These are phyloP conservation scores for Limnanthes douglasii DNA, from an alignment of 345 rosid genomes.

Conservation along the genomic window DNA sequence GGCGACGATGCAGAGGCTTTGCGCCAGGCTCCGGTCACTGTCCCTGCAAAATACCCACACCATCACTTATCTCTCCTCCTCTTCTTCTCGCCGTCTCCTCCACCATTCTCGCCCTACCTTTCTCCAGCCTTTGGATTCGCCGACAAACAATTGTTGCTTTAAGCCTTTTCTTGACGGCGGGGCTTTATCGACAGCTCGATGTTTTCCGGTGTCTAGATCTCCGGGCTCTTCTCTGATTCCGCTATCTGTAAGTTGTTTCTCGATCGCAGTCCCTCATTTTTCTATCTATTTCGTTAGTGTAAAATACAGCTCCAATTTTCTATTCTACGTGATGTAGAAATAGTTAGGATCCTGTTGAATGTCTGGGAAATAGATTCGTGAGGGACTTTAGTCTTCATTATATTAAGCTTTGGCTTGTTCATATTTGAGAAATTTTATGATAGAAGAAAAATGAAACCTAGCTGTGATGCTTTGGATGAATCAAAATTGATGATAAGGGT, in stretches of 20 bases:
- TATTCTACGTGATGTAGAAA: background rate
- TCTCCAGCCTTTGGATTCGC: constrained; percentile 12
- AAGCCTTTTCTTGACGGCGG: constrained; percentile 7
- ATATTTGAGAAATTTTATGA: background rate
- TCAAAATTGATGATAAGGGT: too few relatives aligned
- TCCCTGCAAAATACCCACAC: constrained; percentile 18
- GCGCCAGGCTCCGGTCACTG: constrained; percentile 40
- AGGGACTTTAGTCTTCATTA: too few relatives aligned
- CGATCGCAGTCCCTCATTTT: background rate
- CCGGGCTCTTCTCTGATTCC: constrained; percentile 12
- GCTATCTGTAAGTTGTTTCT: constrained; percentile 21
- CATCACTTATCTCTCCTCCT: constrained; percentile 6
- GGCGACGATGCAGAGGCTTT: constrained; percentile 58
- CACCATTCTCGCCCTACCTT: constrained; percentile 16
- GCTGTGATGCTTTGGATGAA: too few relatives aligned
- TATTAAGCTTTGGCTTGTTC: too few relatives aligned
- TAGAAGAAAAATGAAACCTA: background rate
- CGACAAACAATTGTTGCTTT: constrained; percentile 12
- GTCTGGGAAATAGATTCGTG: too few relatives aligned
- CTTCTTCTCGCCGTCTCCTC: constrained; percentile 17
- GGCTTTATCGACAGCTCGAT: constrained; percentile 1
- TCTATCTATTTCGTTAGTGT: background rate
- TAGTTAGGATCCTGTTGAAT: too few relatives aligned
- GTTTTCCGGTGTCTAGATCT: constrained; percentile 11
- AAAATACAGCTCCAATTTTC: background rate